Conservation (phyloP, 116 monocot genomes). For the Trichopus zeylanicus region DNA sequence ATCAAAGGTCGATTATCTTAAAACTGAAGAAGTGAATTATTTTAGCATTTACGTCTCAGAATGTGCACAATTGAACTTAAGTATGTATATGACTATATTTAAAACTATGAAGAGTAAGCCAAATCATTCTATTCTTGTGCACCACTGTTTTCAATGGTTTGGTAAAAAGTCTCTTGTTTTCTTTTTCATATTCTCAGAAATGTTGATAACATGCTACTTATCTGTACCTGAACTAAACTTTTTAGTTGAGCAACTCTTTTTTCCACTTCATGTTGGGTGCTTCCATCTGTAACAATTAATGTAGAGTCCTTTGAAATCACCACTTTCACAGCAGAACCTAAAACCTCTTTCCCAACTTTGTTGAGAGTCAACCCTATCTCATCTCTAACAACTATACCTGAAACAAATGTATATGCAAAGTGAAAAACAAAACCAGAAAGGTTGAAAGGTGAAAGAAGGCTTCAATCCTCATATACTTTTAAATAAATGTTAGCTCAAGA, state of each 20-base stretch:
- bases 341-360: constrained; percentile 56
- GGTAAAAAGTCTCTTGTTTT: not conserved
- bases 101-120: too few relatives aligned
- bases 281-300: constrained; percentile 80
- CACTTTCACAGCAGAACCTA: constrained; percentile 71
- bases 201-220: not conserved
- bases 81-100: too few relatives aligned
- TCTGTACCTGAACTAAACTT: constrained; percentile 50
- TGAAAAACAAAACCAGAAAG: not conserved
- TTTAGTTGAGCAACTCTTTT: constrained; percentile 45
- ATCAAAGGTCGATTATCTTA: too few relatives aligned
- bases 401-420: not conserved
- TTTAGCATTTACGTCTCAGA: too few relatives aligned
- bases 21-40: too few relatives aligned
- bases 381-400: constrained; percentile 72
- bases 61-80: too few relatives aligned
- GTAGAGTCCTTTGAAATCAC: constrained; percentile 72
- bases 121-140: too few relatives aligned
- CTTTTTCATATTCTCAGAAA: not conserved
- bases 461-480: not conserved
- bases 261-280: constrained; percentile 45
- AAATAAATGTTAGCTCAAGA: too few relatives aligned
- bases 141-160: too few relatives aligned
- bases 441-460: not conserved
- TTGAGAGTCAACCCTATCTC: constrained; percentile 68